These are phyloP conservation scores for Tympanopsis confertula DNA, from an alignment of 2,329 filamentous ascomycete species.

Conservation along the genomic window DNA sequence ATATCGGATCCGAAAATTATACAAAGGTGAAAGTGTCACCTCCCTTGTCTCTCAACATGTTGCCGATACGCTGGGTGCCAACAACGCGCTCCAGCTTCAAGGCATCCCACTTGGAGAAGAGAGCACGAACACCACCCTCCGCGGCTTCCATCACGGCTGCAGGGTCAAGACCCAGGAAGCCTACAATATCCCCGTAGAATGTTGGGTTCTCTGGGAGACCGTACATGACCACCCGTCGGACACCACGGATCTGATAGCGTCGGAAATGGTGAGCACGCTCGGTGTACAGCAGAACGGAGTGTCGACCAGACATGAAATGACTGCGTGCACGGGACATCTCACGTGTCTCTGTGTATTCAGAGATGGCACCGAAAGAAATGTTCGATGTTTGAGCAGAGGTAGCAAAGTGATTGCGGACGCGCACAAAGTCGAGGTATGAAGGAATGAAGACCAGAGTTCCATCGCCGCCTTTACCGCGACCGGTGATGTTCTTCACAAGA, in stretches of 20 bases:
- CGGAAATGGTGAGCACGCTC: constrained; percentile 96
- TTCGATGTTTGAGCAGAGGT: constrained; percentile 45
- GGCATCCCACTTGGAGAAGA: constrained; percentile 84
- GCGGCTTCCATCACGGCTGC: constrained; percentile 43
- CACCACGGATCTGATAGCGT: constrained; percentile 71
- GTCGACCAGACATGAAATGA: constrained; percentile 74
- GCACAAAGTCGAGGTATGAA: constrained; percentile 88
- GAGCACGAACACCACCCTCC: constrained; percentile 43
- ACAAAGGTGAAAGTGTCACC: constrained; percentile 94
- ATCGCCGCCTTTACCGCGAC: constrained; percentile 31
- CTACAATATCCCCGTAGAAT: constrained; percentile 69
- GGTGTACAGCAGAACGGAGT: constrained; percentile 78
- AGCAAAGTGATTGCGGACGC: constrained; percentile 83
- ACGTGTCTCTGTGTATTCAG: constrained; percentile 71
- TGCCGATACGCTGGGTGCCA: constrained; percentile 67
- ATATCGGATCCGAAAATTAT: too few species aligned
- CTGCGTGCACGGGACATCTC: constrained; percentile 76
- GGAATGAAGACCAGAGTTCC: constrained; percentile 85
- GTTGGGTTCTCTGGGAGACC: constrained; percentile 76
- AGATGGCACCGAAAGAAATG: constrained; percentile 67
- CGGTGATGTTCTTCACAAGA: constrained; percentile 52
- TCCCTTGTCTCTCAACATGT: constrained; percentile 66
- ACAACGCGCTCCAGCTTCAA: constrained; percentile 82
- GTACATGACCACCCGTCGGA: constrained; percentile 79
- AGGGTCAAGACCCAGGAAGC: constrained; percentile 51